These are phyloP conservation scores for Ilyonectria mors-panacis DNA, from an alignment of 2,329 filamentous ascomycete species.

Conservation along the genomic window DNA sequence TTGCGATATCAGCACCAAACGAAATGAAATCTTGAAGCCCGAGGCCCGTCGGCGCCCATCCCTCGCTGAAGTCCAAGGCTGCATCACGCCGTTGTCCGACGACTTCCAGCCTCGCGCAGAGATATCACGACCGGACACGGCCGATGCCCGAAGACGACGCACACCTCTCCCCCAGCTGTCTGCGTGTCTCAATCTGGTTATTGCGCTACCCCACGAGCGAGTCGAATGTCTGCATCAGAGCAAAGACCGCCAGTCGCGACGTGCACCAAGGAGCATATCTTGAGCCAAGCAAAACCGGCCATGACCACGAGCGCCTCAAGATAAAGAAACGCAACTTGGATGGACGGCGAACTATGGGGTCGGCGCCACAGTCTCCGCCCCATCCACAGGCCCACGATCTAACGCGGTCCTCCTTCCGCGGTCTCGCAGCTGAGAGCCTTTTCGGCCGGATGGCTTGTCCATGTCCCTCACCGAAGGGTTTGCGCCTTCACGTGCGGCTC, in stretches of 20 bases:
- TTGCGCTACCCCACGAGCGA: slow-evolving; percentile 30
- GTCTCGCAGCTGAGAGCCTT: background rate
- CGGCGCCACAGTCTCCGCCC: slow-evolving; percentile 20
- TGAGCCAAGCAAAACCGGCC: slow-evolving; percentile 22
- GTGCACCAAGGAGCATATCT: slow-evolving; percentile 30
- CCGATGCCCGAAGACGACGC: slow-evolving; percentile 38
- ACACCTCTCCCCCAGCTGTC: slow-evolving; percentile 23
- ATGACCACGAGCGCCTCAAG: slow-evolving; percentile 25
- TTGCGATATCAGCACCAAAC: slow-evolving; percentile 15
- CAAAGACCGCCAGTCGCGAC: slow-evolving; percentile 25
- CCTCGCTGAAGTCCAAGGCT: background rate
- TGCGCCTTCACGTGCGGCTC: slow-evolving; percentile 14
- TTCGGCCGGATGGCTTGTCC: slow-evolving; percentile 12
- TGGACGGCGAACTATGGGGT: slow-evolving; percentile 29
- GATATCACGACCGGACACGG: slow-evolving; percentile 36
- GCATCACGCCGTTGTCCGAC: slow-evolving; percentile 32
- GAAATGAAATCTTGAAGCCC: slow-evolving; percentile 12
- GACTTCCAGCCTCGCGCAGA: slow-evolving; percentile 1
- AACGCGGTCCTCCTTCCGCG: background rate
- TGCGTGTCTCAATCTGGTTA: slow-evolving; percentile 19
- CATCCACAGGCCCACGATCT: slow-evolving; percentile 14
- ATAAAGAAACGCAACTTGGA: slow-evolving; percentile 41
- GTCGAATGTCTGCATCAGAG: slow-evolving; percentile 29
- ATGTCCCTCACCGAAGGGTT: background rate
- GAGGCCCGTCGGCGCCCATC: slow-evolving; percentile 27